phyloP scores from a whole-genome alignment of 1,284 basidiomycete species.

The Hymenochaete sp. region DNA sequence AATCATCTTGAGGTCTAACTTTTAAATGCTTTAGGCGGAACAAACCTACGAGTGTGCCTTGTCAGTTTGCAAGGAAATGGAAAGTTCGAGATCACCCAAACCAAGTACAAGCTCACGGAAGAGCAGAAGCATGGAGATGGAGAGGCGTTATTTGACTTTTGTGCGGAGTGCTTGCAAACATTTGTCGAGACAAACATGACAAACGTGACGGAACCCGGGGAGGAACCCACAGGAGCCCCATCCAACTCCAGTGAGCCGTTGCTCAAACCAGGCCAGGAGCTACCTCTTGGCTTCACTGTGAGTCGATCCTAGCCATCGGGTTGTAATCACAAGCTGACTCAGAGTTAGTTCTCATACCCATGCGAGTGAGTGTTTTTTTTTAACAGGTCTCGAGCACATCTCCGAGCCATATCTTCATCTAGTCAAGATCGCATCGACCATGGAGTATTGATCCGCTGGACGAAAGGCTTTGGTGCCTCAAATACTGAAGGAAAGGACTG shows the following conservation, averaged over 20 bases:
- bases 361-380: conserved; percentile 54
- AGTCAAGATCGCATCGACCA: conserved; percentile 93
- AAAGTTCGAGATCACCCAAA: conserved; percentile 96
- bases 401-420: conserved; percentile 9
- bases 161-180: conserved; percentile 85
- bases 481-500: conserved; percentile 94
- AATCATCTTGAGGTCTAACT: neutral
- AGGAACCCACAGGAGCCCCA: neutral
- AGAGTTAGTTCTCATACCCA: conserved; percentile 80
- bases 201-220: conserved; percentile 24
- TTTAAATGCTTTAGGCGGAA: conserved; percentile 54
- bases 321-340: neutral
- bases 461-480: conserved; percentile 91
- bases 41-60: conserved; percentile 95
- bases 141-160: conserved; percentile 93
- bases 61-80: conserved; percentile 87
- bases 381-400: neutral
- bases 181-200: conserved; percentile 79
- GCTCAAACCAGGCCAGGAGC: conserved; percentile 59
- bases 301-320: conserved; percentile 25
- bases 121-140: conserved; percentile 99
- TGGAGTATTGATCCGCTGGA: conserved; percentile 94
- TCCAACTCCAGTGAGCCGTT: conserved; percentile 28
- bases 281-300: conserved; percentile 92
- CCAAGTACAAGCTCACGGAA: conserved; percentile 94